Base-by-base conservation (phyloP, 345 rosid genomes). In the Salix viminalis region DNA sequence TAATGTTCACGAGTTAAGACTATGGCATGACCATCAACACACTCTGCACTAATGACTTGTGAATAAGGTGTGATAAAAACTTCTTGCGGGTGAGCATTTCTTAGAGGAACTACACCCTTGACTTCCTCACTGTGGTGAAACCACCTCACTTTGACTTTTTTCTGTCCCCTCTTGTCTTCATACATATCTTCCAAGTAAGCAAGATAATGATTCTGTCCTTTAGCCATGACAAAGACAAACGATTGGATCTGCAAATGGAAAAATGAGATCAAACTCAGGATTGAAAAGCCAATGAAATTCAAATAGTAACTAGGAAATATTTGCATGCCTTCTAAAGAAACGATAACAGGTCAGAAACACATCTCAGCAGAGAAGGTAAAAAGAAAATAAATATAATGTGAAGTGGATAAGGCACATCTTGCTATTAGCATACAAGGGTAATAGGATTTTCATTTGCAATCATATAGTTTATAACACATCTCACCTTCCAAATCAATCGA, bases 181-280 rank as follows among this genome's bases (percentile, higher is more conserved):
- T 95, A 95, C 97, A 95, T 95, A 81, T 95, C 99, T 86, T 95
- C 99, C 88, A 95, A 83, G 83, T 95, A 90, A 65, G 99, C 97
- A 86, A 95, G 82, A 15, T 95, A 91, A 41, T 82, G 91, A 82
- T 85, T 89, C 70, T 95, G 92, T 66, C 87, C 97, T 86, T 91
- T 92, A 69, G 90, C 92, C 99, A 95, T 88, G 75, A 92, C 99
- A 83, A 89, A 93, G 79, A 95, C 97, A 86, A 95, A 95, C 9
- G 99, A 95, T 65, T 95, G 94, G 70, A 90, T 82, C 99, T 95
- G 88, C 65, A 79, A 39, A 71, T 68, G 61, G 80, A 62, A 67
- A 58, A 37, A 79, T 5, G 72, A 73, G 66, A 74, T 54, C 69
- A 26, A 79, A 6, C 73, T 76, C 76, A 81, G 23, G 37, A 83